Percentiles rank a stretch among this genome's conserved stretches.
Evolutionary conservation across 1,284 basidiomycete genomes (phyloP).

Genomic region (Cutaneotrichosporon dermatis): DNA sequence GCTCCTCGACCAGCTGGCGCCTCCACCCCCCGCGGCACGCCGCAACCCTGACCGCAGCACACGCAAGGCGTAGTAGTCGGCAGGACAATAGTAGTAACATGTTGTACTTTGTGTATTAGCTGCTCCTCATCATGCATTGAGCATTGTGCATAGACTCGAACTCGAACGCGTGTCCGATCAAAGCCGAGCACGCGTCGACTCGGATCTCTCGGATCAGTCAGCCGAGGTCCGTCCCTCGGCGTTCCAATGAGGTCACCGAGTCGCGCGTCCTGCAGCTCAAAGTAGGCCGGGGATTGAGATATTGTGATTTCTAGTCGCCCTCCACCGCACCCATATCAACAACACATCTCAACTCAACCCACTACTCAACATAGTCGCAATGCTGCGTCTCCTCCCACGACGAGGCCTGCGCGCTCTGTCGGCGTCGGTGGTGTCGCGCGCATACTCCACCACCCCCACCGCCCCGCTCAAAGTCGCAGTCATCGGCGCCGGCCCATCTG

Average conservation of each 20-base stretch:
- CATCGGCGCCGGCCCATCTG: slow-evolving; percentile 73
- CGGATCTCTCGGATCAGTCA: too few relatives aligned
- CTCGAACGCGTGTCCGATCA: too few relatives aligned
- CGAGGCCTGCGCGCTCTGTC: not conserved
- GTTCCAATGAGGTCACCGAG: too few relatives aligned
- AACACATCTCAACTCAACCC: not conserved
- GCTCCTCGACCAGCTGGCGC: slow-evolving; percentile 26
- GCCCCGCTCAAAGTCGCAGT: slow-evolving; percentile 47
- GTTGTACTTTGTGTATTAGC: slow-evolving; percentile 1
- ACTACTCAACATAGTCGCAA: not conserved
- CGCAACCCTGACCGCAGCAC: not conserved
- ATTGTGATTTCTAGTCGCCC: too few relatives aligned
- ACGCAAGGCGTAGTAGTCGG: not conserved
- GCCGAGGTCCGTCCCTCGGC: too few relatives aligned
- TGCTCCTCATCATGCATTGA: not conserved
- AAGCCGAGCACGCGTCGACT: too few relatives aligned
- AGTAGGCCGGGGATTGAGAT: too few relatives aligned
- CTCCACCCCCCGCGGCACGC: not conserved
- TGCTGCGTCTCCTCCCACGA: too few relatives aligned
- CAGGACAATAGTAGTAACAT: not conserved
- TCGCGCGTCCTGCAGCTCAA: too few relatives aligned
- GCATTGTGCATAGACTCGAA: not conserved
- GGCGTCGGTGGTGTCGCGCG: not conserved
- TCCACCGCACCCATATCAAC: not conserved
- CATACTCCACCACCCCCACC: not conserved